Conservation (phyloP, 1,139 yeast genomes). For the Lodderomyces parapsilosis region DNA sequence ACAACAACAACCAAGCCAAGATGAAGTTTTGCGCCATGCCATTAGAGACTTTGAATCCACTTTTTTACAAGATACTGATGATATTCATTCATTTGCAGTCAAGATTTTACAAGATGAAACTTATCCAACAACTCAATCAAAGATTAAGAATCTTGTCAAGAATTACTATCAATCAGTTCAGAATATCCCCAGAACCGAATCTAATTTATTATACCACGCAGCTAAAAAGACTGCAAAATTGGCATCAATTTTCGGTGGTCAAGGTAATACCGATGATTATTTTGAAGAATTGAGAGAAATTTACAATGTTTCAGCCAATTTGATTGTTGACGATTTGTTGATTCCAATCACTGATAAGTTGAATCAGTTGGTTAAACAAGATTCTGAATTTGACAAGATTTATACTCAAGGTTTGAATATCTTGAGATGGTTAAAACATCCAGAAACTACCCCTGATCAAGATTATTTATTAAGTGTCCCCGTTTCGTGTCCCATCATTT, state of each 20-base stretch:
- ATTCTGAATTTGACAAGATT: constrained; percentile 79
- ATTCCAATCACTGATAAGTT: constrained; percentile 67
- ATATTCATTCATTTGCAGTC: constrained; percentile 89
- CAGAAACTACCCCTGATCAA: constrained; percentile 84
- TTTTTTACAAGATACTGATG: constrained; percentile 57
- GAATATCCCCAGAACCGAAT: constrained; percentile 40
- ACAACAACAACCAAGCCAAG: constrained; percentile 6
- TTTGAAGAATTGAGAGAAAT: constrained; percentile 93
- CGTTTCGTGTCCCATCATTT: constrained; percentile 92
- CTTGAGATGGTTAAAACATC: constrained; percentile 79
- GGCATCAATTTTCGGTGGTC: constrained; percentile 95
- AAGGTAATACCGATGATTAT: constrained; percentile 97
- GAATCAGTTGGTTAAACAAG: constrained; percentile 64
- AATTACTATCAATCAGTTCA: constrained; percentile 60
- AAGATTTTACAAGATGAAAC: constrained; percentile 51
- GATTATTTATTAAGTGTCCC: constrained; percentile 91
- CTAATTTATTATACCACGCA: constrained; percentile 53
- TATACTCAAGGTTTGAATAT: constrained; percentile 93
- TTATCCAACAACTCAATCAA: constrained; percentile 65
- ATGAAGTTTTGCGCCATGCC: constrained; percentile 64
- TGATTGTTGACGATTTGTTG: constrained; percentile 75
- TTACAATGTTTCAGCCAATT: constrained; percentile 71
- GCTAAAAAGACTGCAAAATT: constrained; percentile 50
- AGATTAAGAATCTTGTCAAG: constrained; percentile 72
- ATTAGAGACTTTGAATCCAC: constrained; percentile 81